Conservation (phyloP, 129 eudicot species). For the Erigeron canadensis region DNA sequence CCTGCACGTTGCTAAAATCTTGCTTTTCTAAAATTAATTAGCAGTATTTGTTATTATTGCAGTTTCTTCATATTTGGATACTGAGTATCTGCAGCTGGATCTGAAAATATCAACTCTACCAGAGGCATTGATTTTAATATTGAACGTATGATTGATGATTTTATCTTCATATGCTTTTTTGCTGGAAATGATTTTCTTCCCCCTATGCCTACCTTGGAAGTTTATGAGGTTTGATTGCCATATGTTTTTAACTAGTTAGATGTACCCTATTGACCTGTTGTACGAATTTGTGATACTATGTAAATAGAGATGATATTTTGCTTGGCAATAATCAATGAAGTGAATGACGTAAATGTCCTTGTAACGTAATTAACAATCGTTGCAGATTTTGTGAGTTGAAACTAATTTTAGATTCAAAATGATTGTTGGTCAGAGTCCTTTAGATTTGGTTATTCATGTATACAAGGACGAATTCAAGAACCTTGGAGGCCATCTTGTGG, state of each 20-base stretch:
- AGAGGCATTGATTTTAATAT: constrained; percentile 35
- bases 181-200: constrained; percentile 74
- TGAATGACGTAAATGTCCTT: too few relatives aligned
- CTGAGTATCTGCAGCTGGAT: constrained; percentile 55
- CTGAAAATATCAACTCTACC: constrained; percentile 30
- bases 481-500: constrained; percentile 51
- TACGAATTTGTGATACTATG: too few relatives aligned
- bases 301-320: too few relatives aligned
- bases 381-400: not conserved
- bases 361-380: not conserved
- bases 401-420: not conserved
- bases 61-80: constrained; percentile 66
- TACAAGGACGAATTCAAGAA: constrained; percentile 46
- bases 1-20: too few relatives aligned
- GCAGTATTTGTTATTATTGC: constrained; percentile 6
- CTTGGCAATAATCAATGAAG: not conserved
- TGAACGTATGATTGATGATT: constrained; percentile 59
- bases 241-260: not conserved
- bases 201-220: constrained; percentile 55
- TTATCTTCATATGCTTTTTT: constrained; percentile 59
- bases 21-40: not conserved
- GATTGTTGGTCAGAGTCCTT: constrained; percentile 28
- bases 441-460: constrained; percentile 48
- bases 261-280: not conserved
- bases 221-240: constrained; percentile 49